Evolutionary conservation across 768 basidiomycete genomes (phyloP).

Genomic region (Suillus decipiens): DNA sequence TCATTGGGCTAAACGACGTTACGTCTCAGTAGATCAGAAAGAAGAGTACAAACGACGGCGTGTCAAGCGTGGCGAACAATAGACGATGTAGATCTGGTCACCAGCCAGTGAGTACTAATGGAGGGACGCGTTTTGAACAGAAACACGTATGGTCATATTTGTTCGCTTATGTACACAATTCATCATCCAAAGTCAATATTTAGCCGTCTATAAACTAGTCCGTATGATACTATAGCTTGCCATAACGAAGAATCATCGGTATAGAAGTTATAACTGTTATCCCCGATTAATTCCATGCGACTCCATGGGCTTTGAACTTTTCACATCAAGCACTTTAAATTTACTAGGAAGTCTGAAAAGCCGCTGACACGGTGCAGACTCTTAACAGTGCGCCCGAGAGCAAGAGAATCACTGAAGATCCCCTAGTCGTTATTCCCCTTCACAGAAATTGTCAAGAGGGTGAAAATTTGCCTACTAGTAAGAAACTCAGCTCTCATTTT

Average conservation of each 20-base stretch:
- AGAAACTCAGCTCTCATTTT: conserved; percentile 41
- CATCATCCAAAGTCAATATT: no score
- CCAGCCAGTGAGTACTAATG: background rate
- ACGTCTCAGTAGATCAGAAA: no score
- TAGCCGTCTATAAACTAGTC: no score
- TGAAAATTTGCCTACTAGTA: background rate
- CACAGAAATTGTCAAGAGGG: conserved; percentile 8
- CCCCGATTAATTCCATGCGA: no score
- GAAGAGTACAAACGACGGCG: background rate
- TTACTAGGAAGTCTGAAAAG: no score
- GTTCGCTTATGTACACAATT: conserved; percentile 6
- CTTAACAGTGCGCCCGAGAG: conserved; percentile 83
- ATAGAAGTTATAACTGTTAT: no score
- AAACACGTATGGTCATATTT: conserved; percentile 36
- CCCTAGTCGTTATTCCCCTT: conserved; percentile 98
- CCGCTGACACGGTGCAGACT: no score
- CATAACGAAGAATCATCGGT: no score
- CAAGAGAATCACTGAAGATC: conserved; percentile 79
- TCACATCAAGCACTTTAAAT: no score
- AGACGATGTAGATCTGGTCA: background rate
- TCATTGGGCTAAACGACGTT: conserved; percentile 6
- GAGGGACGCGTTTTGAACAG: conserved; percentile 5
- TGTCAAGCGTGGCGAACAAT: background rate
- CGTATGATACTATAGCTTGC: no score
- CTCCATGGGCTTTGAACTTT: no score